Conservation (phyloP, 2,329 filamentous ascomycete genomes). For the Ploettnerulaceae sp. region DNA sequence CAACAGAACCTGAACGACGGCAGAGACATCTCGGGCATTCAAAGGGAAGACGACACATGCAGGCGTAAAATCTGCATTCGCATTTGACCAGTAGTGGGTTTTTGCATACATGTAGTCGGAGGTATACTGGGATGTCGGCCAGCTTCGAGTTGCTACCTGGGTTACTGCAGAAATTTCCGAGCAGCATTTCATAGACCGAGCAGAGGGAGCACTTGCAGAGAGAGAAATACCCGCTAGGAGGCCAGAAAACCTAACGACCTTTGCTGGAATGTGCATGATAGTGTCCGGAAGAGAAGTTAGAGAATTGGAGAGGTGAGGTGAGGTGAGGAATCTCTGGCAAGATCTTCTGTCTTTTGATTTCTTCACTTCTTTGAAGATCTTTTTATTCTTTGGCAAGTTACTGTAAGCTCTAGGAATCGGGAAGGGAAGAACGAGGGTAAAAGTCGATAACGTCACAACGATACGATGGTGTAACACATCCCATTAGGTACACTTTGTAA, state of each 20-base stretch:
- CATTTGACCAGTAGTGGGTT: constrained; percentile 35
- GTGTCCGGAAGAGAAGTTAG: no score
- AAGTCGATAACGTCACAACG: no score
- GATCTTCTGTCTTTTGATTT: no score
- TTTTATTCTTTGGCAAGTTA: no score
- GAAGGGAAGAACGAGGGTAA: no score
- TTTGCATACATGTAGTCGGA: constrained; percentile 19
- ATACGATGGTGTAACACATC: no score
- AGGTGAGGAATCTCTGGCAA: not conserved
- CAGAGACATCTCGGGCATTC: constrained; percentile 33
- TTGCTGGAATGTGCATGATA: not conserved
- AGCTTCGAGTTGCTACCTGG: constrained; percentile 8
- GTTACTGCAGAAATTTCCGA: constrained; percentile 3
- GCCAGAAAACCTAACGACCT: not conserved
- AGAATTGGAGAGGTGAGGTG: not conserved
- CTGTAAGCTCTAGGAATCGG: no score
- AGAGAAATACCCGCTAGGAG: not conserved
- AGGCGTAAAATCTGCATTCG: constrained; percentile 33
- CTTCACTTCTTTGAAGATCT: no score
- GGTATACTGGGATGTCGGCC: constrained; percentile 5
- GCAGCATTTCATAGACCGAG: constrained; percentile 8
- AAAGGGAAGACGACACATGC: constrained; percentile 37
- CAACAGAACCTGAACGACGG: constrained; percentile 33
- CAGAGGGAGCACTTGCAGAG: not conserved
- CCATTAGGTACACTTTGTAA: no score